Conservation (phyloP, 148 eudicot species). For the Rhododendron ovatum region DNA sequence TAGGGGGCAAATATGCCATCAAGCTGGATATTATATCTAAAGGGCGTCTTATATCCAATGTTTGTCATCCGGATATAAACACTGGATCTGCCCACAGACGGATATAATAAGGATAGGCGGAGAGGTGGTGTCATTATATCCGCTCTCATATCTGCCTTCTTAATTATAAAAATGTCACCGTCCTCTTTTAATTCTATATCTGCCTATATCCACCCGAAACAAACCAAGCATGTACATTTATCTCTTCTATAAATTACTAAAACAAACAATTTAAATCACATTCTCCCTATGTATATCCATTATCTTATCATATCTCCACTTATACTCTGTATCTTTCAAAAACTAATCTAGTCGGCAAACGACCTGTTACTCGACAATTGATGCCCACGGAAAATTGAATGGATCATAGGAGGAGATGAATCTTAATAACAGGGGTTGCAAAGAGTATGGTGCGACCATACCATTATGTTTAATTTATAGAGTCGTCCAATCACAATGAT, state of each 20-base stretch:
- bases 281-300: background rate
- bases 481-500: conserved; percentile 7
- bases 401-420: background rate
- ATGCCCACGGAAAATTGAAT: background rate
- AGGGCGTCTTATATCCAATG: too few relatives aligned
- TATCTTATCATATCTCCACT: background rate
- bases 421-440: background rate
- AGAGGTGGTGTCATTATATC: background rate
- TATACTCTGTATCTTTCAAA: too few relatives aligned
- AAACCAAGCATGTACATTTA: too few relatives aligned
- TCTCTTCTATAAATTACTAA: background rate
- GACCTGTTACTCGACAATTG: background rate
- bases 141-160: background rate
- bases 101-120: too few relatives aligned
- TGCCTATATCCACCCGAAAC: too few relatives aligned
- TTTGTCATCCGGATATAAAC: too few relatives aligned
- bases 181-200: too few relatives aligned
- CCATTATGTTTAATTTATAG: background rate
- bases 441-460: background rate
- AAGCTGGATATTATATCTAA: too few relatives aligned
- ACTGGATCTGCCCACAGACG: too few relatives aligned
- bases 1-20: too few relatives aligned
- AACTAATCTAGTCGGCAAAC: background rate
- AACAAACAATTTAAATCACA: too few relatives aligned
- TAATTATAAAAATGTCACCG: background rate